Base-by-base conservation (phyloP, 169 alveolate species). In the Plasmodium gallinaceum region DNA sequence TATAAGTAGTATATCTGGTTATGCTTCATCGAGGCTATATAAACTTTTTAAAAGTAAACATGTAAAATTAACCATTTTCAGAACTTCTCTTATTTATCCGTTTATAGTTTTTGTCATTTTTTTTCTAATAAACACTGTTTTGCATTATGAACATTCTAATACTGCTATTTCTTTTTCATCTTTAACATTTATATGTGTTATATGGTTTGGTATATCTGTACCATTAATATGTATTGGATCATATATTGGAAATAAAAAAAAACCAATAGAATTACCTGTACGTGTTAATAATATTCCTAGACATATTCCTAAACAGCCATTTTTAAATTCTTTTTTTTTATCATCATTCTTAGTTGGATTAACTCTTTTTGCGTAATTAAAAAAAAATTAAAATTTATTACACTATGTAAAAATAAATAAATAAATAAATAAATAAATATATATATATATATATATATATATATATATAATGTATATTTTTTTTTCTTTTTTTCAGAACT, bases 1-100 rank as follows among this genome's bases (percentile, higher is more conserved):
- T 88, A 94, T 95, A 94, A 97, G 99, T 2, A 85, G 95, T 37
- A 94, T 95, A 22, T 97, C 97, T 4, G 99, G 99, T 7, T 97
- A 95, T 91, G 72, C 94, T 4, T 92, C 97, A 1, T 90, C 97
- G 3, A 78, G 94, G 74, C 83, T 94, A 37, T 94, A 95, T 90
- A 94, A 94, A 64, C 18, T 92, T 5, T 95, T 94, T 74, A 93
- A 88, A 48, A 96, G 92, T 18, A 39, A 91, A 22, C 71, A 71
- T 80, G 68, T 64, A 3, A 65, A 70, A 24, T 24, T 57, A 24
- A 52, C 87, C 0, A 16, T 69, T 8, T 37, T 71, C 6, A 52
- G 74, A 58, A 73, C 88, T 42, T 65, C 88, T 2, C 14, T 66
- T 6, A 72, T 80, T 8, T 69, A 80, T 52, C 76, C 90, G 12